Conservation (phyloP, 108 stramenopile species). For the Skeletonema marinoi region DNA sequence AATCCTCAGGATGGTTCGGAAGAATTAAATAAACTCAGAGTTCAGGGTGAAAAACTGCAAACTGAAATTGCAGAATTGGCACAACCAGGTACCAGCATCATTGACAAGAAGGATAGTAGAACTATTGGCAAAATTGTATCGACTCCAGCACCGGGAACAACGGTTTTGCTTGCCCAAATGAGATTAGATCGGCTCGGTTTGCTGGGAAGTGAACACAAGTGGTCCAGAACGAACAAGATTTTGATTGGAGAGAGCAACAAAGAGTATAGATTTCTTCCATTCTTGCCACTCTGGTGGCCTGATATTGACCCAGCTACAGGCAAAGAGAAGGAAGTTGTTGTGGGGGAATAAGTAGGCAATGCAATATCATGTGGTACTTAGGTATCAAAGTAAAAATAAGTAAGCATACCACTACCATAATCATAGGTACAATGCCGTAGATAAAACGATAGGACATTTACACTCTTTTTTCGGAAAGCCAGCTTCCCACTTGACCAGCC, state of each 20-base stretch:
- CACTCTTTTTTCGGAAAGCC: no score
- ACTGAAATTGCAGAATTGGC: conserved; percentile 44
- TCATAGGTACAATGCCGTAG: no score
- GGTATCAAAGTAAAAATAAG: neutral
- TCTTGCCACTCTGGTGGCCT: conserved; percentile 89
- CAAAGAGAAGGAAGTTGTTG: conserved; percentile 56
- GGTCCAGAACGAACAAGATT: conserved; percentile 74
- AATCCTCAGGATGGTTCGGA: conserved; percentile 32
- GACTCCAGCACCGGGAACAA: conserved; percentile 75
- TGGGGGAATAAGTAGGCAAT: conserved; percentile 2
- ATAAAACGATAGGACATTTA: no score
- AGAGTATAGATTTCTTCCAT: conserved; percentile 80
- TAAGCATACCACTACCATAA: no score
- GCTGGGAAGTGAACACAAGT: conserved; percentile 41
- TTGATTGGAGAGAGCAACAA: conserved; percentile 61
- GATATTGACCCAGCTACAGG: conserved; percentile 73
- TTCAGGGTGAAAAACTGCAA: conserved; percentile 47
- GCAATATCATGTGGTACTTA: neutral
- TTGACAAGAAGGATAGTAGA: conserved; percentile 78
- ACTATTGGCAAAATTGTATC: conserved; percentile 82
- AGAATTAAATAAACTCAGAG: conserved; percentile 42
- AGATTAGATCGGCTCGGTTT: conserved; percentile 77
- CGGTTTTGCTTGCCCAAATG: conserved; percentile 82
- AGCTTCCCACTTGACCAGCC: no score
- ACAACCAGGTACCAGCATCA: conserved; percentile 63